Base-by-base conservation (phyloP, 2,329 filamentous ascomycete species). In the Nigrospora sphaerica region DNA sequence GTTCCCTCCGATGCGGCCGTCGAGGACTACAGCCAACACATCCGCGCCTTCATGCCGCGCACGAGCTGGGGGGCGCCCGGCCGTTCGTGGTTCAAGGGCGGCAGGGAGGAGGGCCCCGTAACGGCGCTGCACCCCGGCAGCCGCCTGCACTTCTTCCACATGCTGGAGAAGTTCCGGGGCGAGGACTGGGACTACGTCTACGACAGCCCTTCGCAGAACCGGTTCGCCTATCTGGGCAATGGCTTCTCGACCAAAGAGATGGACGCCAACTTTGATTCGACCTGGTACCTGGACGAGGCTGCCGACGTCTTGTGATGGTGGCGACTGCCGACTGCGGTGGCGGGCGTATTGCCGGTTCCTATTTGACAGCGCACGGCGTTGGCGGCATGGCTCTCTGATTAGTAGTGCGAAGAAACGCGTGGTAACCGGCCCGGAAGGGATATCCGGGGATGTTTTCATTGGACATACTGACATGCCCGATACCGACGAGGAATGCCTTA, bases 181-280 rank as follows among this genome's bases (percentile, higher is more conserved):
- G 75, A 78, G 57, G 72, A 79, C 52, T 79, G 69, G 64, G 74
- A 78, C 39, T 78, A 74, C 52, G 63, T 70, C 18, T 72, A 74
- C 37, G 63, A 69, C 28, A 57, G 50, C 49, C 50, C 46, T 10
- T 52, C 51, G n/a, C 51, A 52, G 46, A 77, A 77, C 51, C 61
- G 74, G 32, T 78, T 77, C 52, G 59, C 52, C n/a, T 78, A 75
- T 48, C 61, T 78, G 10, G 74, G 75, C 10, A 78, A 78, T 42
- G 75, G 75, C 1, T 77, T 77, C 53, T 74, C 74, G 19, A 61
- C 60, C 5, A 66, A 62, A 52, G 74, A 78, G 61, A 48, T 70
- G 11, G 66, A 66, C 34, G 60, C 61, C 2, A 44, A 43, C 3
- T 57, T 49, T 14, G 65, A 74, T 40, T 54, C 63, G 31, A 68